A percentile compares a stretch with the other conserved stretches of the same genome.
Conservation (phyloP, 257 asterid species). For the Solanum chiquidenum region DNA sequence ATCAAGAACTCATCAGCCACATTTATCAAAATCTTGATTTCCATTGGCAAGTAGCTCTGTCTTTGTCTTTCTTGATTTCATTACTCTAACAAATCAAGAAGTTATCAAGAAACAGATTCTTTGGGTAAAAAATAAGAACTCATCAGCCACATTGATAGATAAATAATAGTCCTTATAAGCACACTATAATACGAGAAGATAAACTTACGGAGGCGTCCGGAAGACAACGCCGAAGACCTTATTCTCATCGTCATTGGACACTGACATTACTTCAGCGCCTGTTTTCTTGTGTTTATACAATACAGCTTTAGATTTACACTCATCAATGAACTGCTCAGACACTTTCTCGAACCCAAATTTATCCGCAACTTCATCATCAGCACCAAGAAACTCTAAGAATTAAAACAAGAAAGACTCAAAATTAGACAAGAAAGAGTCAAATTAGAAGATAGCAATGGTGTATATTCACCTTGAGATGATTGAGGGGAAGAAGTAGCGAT, state of each 20-base stretch:
- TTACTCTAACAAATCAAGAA: neutral
- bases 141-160: neutral
- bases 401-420: neutral
- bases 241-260: conserved; percentile 90
- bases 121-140: neutral
- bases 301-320: conserved; percentile 87
- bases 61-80: neutral
- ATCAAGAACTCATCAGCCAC: neutral
- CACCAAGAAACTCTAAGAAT: conserved; percentile 43
- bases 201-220: conserved; percentile 90
- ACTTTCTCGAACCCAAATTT: conserved; percentile 88
- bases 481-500: conserved; percentile 61
- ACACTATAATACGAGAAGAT: neutral
- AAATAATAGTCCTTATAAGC: neutral
- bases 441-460: neutral
- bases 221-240: conserved; percentile 92
- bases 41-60: neutral
- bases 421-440: neutral
- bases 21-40: neutral
- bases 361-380: conserved; percentile 68
- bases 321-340: conserved; percentile 80
- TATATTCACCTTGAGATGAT: conserved; percentile 30
- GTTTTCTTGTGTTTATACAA: conserved; percentile 93
- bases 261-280: conserved; percentile 92
- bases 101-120: neutral